A percentile compares a stretch with the other conserved stretches of the same genome.
These are phyloP conservation scores for Pyricularia grisea DNA, from an alignment of 2,329 filamentous ascomycete species.

Conservation along the genomic window DNA sequence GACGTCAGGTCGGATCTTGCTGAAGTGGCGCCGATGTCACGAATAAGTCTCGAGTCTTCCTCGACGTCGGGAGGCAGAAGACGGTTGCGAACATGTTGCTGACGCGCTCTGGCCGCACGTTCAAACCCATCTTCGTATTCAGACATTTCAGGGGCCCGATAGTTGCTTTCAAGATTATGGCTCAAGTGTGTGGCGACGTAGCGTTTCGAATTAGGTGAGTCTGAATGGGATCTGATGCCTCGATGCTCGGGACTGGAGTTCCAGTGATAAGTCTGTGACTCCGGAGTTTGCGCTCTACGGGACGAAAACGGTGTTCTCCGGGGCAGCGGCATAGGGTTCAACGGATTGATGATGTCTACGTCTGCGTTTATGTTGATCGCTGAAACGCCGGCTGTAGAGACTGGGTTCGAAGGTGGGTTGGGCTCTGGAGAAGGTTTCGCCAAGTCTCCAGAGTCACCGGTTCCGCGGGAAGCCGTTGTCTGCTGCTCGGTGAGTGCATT, in stretches of 20 bases:
- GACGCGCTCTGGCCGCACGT: neutral
- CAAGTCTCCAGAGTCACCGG: neutral
- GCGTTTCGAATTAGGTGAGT: neutral
- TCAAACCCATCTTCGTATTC: neutral
- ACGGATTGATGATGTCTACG: neutral
- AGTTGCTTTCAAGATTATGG: neutral
- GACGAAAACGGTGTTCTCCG: neutral
- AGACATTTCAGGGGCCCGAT: neutral
- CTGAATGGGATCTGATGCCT: slow-evolving; percentile 1
- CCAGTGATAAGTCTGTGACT: slow-evolving; percentile 3
- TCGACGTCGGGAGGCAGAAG: neutral
- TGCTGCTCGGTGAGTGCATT: neutral
- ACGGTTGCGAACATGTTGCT: neutral
- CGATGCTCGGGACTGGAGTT: neutral
- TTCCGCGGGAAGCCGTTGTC: too few species aligned
- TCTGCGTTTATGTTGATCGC: neutral
- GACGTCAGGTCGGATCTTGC: neutral
- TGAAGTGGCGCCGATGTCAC: neutral
- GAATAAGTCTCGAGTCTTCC: too few species aligned
- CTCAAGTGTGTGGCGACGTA: neutral
- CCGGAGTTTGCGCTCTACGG: neutral
- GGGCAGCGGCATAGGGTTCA: neutral
- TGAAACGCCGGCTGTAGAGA: neutral
- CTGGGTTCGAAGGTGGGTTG: neutral
- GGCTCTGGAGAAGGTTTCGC: neutral